Percentiles rank a stretch among this genome's conserved stretches.
phyloP scores from a whole-genome alignment of 78 protist genomes.

The Speleostelium caveatum region DNA sequence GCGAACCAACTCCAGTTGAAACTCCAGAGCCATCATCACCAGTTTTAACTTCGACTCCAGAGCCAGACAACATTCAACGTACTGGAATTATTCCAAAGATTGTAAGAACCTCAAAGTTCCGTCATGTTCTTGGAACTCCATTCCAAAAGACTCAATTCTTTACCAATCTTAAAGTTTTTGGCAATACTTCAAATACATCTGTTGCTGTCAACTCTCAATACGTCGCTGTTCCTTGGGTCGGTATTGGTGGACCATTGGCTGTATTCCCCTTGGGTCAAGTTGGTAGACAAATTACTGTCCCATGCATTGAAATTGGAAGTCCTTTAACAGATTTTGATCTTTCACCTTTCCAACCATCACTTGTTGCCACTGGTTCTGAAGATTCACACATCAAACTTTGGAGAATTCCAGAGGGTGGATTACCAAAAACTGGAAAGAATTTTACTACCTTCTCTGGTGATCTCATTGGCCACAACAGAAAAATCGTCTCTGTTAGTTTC shows the following conservation, averaged over 20 bases:
- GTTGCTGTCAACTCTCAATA: slow-evolving; percentile 72
- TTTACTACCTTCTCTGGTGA: slow-evolving; percentile 21
- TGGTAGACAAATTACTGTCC: slow-evolving; percentile 69
- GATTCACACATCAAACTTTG: slow-evolving; percentile 74
- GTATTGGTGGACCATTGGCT: slow-evolving; percentile 83
- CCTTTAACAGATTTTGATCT: slow-evolving; percentile 62
- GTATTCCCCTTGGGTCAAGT: slow-evolving; percentile 44
- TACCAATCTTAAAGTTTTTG: slow-evolving; percentile 65
- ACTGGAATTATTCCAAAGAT: slow-evolving; percentile 77
- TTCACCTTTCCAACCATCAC: slow-evolving; percentile 43
- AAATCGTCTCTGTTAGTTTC: slow-evolving; percentile 68
- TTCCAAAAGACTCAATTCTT: slow-evolving; percentile 51
- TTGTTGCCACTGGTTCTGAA: slow-evolving; percentile 80
- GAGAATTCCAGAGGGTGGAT: slow-evolving; percentile 80
- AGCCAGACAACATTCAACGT: slow-evolving; percentile 35
- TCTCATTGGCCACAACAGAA: slow-evolving; percentile 88
- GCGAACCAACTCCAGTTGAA: neutral
- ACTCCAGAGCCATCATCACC: neutral
- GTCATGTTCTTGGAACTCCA: slow-evolving; percentile 69
- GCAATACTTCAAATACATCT: slow-evolving; percentile 48
- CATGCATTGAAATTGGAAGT: slow-evolving; percentile 82
- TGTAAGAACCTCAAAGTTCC: slow-evolving; percentile 76
- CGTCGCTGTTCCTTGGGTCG: slow-evolving; percentile 76
- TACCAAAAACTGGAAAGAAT: slow-evolving; percentile 62
- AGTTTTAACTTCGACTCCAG: neutral